phyloP scores from a whole-genome alignment of 495 filamentous ascomycete species.

The Wilcoxina mikolae region DNA sequence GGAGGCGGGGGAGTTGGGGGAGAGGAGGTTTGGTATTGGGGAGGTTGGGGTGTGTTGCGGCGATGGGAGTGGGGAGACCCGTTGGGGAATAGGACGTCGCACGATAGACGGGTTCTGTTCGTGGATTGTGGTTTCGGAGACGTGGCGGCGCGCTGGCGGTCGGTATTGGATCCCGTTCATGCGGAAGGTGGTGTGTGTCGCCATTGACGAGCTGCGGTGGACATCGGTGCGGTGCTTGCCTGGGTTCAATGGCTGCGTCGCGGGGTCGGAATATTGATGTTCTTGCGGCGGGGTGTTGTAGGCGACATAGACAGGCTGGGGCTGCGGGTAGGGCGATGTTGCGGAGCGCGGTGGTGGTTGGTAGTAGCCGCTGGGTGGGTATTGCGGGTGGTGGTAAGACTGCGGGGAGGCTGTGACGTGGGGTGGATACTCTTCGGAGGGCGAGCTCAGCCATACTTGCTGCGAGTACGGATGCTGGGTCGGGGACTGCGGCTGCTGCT shows the following conservation, averaged over 20 bases:
- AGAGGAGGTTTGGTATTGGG: background rate
- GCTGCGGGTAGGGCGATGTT: background rate
- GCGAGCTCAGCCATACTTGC: background rate
- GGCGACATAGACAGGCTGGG: background rate
- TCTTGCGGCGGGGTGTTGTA: too few relatives aligned
- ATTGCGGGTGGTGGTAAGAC: background rate
- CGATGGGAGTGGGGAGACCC: background rate
- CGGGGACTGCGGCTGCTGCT: background rate
- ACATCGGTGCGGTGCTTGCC: background rate
- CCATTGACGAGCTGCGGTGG: background rate
- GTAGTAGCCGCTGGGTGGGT: background rate
- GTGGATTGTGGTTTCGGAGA: background rate
- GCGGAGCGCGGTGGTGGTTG: background rate
- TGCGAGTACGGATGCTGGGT: background rate
- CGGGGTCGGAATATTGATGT: too few relatives aligned
- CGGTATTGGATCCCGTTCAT: conserved; percentile 2
- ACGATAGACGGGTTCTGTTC: background rate
- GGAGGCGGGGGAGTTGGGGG: background rate
- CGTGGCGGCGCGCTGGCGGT: background rate
- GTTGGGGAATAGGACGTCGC: background rate
- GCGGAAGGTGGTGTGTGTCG: conserved; percentile 1
- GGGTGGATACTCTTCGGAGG: too few relatives aligned
- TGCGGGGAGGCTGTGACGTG: background rate
- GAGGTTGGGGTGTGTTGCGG: background rate
- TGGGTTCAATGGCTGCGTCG: too few relatives aligned